Evolutionary conservation across 331 rosid species (phyloP), one percentile per base, ranked within the genome.

Genomic region (Telfairia occidentalis): DNA sequence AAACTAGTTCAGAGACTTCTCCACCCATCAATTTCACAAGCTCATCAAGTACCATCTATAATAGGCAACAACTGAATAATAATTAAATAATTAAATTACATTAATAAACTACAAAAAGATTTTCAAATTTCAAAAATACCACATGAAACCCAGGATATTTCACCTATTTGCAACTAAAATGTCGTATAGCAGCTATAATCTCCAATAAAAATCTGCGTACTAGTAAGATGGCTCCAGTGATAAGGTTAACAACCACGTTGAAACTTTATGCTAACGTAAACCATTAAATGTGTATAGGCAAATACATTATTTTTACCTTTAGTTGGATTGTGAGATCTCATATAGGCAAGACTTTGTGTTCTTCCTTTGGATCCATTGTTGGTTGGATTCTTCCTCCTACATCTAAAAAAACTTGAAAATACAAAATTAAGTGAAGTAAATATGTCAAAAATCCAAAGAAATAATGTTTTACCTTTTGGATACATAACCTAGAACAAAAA

Each of bases 21-120:
- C 97, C 97, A 28, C 99, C 99, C 99, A 95, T 95, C 87, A 95
- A 80, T 83, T 90, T 83, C 80, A 95, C 96, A 66, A 95, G 92
- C 85, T 95, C 99, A 61, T 90, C 99, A 80, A 82, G 82, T 45
- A 89, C 99, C 85, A 92, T 90, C 99, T 95, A 89, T 79, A 86
- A 77, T 80, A 84, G 69, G 59, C 75, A 76, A 26, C 19, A 59
- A 42, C 29, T 45, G 35, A 78, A 46, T 35, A 37, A 18, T 37
- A 13, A 9, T 37, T 16, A 65, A 37, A n/a, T 9, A 35, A 65
- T 37, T 34, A 64, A 3, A 4, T 37, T 65, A 65, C n/a, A 37
- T 19, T 4, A 65, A 10, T 65, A 65, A 23, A 35, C 50, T 65
- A 50, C 37, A 19, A 65, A 9, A 21, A 2, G 13, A 2, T 24